Conservation (phyloP, 805 yeast species). For the Schwanniomyces pseudopolymorphus region DNA sequence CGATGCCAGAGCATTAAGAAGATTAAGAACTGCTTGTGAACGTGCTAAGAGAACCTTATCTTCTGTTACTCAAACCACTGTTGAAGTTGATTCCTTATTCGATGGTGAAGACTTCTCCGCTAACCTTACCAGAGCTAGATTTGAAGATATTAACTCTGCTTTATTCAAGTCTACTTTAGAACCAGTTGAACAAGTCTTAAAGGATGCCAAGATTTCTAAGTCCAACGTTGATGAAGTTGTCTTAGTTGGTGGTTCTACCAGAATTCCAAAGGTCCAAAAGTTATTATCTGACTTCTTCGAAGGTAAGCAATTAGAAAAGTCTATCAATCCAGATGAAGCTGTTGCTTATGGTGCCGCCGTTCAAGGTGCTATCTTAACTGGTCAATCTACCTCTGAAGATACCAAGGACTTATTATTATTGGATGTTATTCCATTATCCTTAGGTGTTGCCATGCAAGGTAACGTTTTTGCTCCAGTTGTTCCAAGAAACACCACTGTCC, state of each 20-base stretch:
- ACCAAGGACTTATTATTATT: constrained; percentile 51
- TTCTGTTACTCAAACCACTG: constrained; percentile 50
- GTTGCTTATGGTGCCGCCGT: constrained; percentile 54
- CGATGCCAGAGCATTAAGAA: constrained; percentile 50
- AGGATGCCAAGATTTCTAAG: constrained; percentile 45
- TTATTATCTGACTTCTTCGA: constrained; percentile 51
- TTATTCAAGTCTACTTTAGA: constrained; percentile 50
- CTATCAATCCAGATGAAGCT: constrained; percentile 52
- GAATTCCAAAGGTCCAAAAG: constrained; percentile 52
- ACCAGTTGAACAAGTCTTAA: constrained; percentile 50
- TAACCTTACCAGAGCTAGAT: constrained; percentile 51
- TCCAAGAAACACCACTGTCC: constrained; percentile 52
- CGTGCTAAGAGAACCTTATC: constrained; percentile 53
- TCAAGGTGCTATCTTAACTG: constrained; percentile 52
- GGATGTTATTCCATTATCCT: constrained; percentile 51
- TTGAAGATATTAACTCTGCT: constrained; percentile 50
- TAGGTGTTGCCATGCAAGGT: constrained; percentile 54
- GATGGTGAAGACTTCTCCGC: constrained; percentile 52
- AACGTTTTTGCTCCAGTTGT: constrained; percentile 51
- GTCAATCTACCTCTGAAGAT: constrained; percentile 49
- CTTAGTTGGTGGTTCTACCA: constrained; percentile 52
- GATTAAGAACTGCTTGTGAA: constrained; percentile 53
- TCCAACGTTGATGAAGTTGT: constrained; percentile 47
- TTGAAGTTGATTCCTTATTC: constrained; percentile 49
- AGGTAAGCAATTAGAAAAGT: constrained; percentile 50